Percentiles rank a stretch among this genome's conserved stretches.
Conservation (phyloP, 352 stramenopile species). For the Globisporangium cylindrosporum region DNA sequence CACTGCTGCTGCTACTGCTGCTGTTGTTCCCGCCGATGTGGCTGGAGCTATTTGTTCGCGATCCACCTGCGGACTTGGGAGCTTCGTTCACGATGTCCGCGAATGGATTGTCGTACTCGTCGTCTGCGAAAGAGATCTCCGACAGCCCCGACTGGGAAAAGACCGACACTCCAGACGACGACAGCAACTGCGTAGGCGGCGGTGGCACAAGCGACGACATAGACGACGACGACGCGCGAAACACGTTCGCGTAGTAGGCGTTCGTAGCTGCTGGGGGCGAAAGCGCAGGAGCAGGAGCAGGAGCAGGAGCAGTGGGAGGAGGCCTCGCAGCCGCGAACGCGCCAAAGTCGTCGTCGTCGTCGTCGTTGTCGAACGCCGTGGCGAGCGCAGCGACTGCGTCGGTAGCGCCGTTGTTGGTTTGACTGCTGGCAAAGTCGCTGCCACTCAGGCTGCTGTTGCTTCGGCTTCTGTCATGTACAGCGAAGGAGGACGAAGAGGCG, state of each 20-base stretch:
- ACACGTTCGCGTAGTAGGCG: slow-evolving; percentile 40
- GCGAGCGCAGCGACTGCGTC: neutral
- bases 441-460: neutral
- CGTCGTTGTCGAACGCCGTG: slow-evolving; percentile 8
- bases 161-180: neutral
- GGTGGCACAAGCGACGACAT: slow-evolving; percentile 9
- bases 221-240: slow-evolving; percentile 26
- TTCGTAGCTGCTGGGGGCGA: slow-evolving; percentile 14
- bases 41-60: slow-evolving; percentile 13
- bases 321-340: slow-evolving; percentile 38
- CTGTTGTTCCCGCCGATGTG: neutral
- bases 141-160: slow-evolving; percentile 10
- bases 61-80: slow-evolving; percentile 3
- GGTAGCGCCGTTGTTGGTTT: neutral
- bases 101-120: slow-evolving; percentile 24
- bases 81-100: slow-evolving; percentile 20
- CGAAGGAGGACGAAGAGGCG: neutral
- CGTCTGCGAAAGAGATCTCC: slow-evolving; percentile 15
- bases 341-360: slow-evolving; percentile 29
- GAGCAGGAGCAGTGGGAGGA: neutral
- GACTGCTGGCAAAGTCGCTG: neutral
- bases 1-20: neutral
- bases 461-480: neutral
- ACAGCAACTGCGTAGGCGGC: neutral
- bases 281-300: neutral